Base-by-base conservation (phyloP, 148 eudicot genomes). In the Hydrangea macrophylla region DNA sequence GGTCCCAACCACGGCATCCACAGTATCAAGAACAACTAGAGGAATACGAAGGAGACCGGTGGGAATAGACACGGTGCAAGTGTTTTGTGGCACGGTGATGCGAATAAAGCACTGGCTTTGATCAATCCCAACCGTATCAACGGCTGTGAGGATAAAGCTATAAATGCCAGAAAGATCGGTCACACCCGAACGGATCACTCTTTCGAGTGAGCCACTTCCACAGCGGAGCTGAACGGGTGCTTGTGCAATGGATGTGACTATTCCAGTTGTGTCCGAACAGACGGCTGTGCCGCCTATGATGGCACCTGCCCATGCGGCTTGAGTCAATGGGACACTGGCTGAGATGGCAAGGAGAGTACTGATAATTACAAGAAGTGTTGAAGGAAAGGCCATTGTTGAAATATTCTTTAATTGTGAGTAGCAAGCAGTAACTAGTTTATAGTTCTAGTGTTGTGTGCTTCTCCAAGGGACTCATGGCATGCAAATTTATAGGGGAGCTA, bases 291-390 rank as follows among this genome's bases (percentile, higher is more conserved):
- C 53, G 0, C 53, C 53, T 3, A 17, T 2, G 0, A 18, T 35
- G 20, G 53, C 6, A 1, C 17, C n/a, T 48, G 53, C 30, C 18
- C 2, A 15, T 31, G 33, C 18, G n/a, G 33, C 33, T 9, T 28
- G 22, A 32, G 62, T 6, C 17, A 39, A 58, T 26, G 62, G 33
- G 9, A 31, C 7, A 9, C 39, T 17, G 22, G 36, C 31, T 58
- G 62, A 28, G 33, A 58, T 30, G n/a, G 23, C 13, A 3, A 58
- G 36, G 62, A 58, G 62, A 58, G 62, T 30, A n/a, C n/a, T n/a
- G 62, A 58, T 58, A 24, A 58, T 30, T 7, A 58, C 20, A 18
- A 58, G 39, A 3, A 18, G 23, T 10, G 39, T 15, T n/a, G 62
- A 31, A 30, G 36, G 36, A 58, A 58, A 30, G 40, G 36, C 40